These are phyloP conservation scores for Botrytis squamosa DNA, from an alignment of 2,329 filamentous ascomycete genomes.

Conservation along the genomic window DNA sequence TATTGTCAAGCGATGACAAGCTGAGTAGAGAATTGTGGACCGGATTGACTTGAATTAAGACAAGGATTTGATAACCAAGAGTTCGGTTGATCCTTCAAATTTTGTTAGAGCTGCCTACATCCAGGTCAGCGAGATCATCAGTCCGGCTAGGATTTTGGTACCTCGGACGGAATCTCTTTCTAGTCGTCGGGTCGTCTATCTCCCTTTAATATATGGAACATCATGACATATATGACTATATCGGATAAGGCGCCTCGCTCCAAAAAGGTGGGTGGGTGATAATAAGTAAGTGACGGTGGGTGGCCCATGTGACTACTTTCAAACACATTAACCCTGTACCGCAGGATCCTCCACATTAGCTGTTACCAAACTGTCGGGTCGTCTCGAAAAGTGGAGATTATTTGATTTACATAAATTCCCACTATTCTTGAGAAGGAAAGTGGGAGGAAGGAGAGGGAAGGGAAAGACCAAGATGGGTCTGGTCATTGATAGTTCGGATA, in stretches of 20 bases:
- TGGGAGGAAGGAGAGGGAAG: neutral
- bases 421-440: constrained; percentile 11
- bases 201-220: neutral
- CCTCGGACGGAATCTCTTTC: neutral
- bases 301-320: constrained; percentile 13
- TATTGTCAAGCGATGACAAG: neutral
- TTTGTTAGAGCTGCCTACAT: neutral
- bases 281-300: neutral
- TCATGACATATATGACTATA: neutral
- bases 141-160: neutral
- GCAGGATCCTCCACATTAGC: constrained; percentile 5
- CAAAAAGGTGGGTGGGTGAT: constrained; percentile 5
- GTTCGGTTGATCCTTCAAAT: neutral
- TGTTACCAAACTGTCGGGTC: constrained; percentile 13
- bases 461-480: neutral
- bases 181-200: neutral
- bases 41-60: neutral
- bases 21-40: neutral
- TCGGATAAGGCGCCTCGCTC: constrained; percentile 7
- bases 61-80: neutral
- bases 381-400: constrained; percentile 4
- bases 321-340: constrained; percentile 6
- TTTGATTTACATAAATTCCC: neutral
- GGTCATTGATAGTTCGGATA: neutral
- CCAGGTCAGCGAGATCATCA: neutral